phyloP scores from a whole-genome alignment of 2,329 filamentous ascomycete species.

The Intubia oerlemansii region DNA sequence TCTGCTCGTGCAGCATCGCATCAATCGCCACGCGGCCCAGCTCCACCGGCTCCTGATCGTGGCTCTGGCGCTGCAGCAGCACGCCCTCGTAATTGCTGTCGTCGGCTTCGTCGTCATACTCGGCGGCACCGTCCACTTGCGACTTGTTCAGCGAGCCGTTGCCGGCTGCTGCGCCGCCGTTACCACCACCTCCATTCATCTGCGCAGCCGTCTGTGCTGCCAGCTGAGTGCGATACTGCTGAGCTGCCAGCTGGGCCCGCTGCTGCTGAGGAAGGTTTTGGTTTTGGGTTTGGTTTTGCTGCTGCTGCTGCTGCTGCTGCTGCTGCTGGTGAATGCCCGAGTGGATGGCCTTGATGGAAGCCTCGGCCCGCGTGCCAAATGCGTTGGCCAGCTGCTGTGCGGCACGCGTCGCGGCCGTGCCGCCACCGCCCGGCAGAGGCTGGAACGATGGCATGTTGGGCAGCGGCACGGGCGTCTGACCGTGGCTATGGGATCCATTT shows the following conservation, averaged over 20 bases:
- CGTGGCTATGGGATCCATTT: background rate
- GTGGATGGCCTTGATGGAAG: slow-evolving; percentile 43
- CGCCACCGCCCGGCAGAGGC: slow-evolving; percentile 10
- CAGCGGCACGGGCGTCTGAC: slow-evolving; percentile 1
- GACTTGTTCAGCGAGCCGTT: slow-evolving; percentile 17
- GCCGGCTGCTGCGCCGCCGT: slow-evolving; percentile 9
- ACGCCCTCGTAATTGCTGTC: slow-evolving; percentile 42
- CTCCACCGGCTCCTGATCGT: slow-evolving; percentile 29
- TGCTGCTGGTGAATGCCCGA: slow-evolving; percentile 14
- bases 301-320: slow-evolving; percentile 7
- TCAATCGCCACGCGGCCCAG: slow-evolving; percentile 45
- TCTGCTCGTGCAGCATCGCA: slow-evolving; percentile 43
- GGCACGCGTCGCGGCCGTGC: slow-evolving; percentile 30
- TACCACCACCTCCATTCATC: too few relatives aligned
- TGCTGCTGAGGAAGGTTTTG: slow-evolving; percentile 7
- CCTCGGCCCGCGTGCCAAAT: slow-evolving; percentile 42
- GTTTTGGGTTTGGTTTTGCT: slow-evolving; percentile 7
- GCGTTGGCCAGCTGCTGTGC: slow-evolving; percentile 33
- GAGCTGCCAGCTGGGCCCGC: slow-evolving; percentile 10
- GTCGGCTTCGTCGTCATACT: slow-evolving; percentile 41
- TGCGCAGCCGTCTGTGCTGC: slow-evolving; percentile 15
- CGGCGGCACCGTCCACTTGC: slow-evolving; percentile 58
- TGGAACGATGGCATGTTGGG: slow-evolving; percentile 12
- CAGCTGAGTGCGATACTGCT: slow-evolving; percentile 15
- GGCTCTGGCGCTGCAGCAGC: slow-evolving; percentile 32